These are phyloP conservation scores for Tolypocladium ovalisporum DNA, from an alignment of 2,329 filamentous ascomycete genomes.

Conservation along the genomic window DNA sequence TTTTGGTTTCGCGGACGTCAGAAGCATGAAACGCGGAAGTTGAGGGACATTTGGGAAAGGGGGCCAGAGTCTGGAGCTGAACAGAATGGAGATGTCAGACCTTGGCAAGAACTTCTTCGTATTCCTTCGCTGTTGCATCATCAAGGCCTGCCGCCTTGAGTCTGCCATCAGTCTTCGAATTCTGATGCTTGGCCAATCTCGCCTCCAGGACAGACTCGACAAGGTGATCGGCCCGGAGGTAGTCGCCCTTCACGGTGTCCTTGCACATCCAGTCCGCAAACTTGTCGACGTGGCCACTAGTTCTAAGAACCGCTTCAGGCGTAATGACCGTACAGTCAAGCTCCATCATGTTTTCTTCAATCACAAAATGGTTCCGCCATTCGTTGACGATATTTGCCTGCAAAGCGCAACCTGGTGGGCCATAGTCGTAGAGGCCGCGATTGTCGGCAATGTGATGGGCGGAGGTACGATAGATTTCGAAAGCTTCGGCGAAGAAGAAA, in stretches of 20 bases:
- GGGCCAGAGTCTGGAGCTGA: no score
- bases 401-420: constrained; percentile 75
- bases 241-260: constrained; percentile 94
- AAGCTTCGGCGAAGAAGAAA: no score
- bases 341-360: constrained; percentile 92
- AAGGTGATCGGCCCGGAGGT: constrained; percentile 89
- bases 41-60: no score
- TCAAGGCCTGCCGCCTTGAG: constrained; percentile 79
- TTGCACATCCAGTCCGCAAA: constrained; percentile 99
- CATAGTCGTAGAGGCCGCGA: constrained; percentile 89
- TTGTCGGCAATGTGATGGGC: no score
- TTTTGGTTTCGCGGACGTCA: no score
- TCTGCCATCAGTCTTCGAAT: no score
- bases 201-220: constrained; percentile 90
- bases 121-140: constrained; percentile 76
- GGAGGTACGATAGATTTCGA: no score
- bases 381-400: constrained; percentile 79
- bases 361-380: constrained; percentile 88
- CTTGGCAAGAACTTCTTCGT: constrained; percentile 81
- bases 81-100: no score
- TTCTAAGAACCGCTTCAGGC: constrained; percentile 88
- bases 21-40: no score
- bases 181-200: no score
- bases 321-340: constrained; percentile 92
- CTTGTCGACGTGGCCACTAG: constrained; percentile 91